Evolutionary conservation across 768 basidiomycete genomes (phyloP), one percentile per base, ranked within the genome.

Genomic region (Cyclocybe aegerita): DNA sequence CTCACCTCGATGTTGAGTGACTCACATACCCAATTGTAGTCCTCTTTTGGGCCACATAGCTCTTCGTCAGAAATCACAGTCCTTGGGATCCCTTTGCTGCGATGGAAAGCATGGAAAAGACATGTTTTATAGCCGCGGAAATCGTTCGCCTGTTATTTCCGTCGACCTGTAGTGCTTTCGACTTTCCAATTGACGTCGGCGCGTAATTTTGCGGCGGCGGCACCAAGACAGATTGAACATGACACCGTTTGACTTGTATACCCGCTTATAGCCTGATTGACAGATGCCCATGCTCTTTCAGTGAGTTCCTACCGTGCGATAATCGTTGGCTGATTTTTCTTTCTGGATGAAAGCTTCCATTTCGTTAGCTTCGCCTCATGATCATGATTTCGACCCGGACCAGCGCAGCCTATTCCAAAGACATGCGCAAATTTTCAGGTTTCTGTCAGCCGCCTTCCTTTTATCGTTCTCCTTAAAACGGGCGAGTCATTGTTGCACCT

Each of bases 231-330:
- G 38, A 12, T n/a, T 53, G 30, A 35, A 42, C 36, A 42, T 49
- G 46, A 52, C 56, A 39, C 29, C 45, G 36, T 36, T 40, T 50
- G 49, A 50, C 52, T 45, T 39, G 38, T 49, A 54, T 50, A 48
- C 43, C 52, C 52, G 52, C 29, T 41, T 15, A 37, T 34, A 50
- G 32, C 14, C 31, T 49, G 39, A 14, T 49, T 50, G 46, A 54
- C 47, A 38, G 46, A 31, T 16, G 34, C 37, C 48, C 32, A 39
- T 39, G 39, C 29, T 30, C 31, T 34, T 39, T 49, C 37, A 39
- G 42, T 53, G 50, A 48, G 50, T 55, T 52, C 52, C 53, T 52
- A 52, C 55, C 58, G 55, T 60, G 53, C 35, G 57, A 55, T 59
- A 48, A 46, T 38, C 46, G 45, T 31, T 50, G 32, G 36, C 15